phyloP scores from a whole-genome alignment of 2,329 filamentous ascomycete genomes.

The Fusarium nygamai region DNA sequence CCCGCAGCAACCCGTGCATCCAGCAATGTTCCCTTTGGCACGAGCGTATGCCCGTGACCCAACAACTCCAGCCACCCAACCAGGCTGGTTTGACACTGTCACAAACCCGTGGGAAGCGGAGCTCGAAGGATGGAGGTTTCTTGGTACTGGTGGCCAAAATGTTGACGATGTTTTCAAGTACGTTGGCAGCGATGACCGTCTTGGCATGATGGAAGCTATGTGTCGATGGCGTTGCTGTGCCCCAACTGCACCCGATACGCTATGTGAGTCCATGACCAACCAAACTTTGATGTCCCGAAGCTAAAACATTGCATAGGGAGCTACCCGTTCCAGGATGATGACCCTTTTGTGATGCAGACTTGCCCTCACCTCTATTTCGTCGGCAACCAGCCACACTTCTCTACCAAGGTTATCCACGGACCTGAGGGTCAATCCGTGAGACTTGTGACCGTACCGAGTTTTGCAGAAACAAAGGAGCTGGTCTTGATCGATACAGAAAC shows the following conservation, averaged over 20 bases:
- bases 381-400: constrained; percentile 84
- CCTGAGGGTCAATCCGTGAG: constrained; percentile 76
- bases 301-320: constrained; percentile 69
- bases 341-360: constrained; percentile 85
- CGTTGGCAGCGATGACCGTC: constrained; percentile 77
- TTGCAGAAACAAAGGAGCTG: constrained; percentile 79
- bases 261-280: constrained; percentile 71
- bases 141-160: constrained; percentile 91
- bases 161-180: constrained; percentile 95
- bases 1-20: constrained; percentile 92
- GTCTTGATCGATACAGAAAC: constrained; percentile 88
- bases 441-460: constrained; percentile 85
- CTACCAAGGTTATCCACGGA: constrained; percentile 74
- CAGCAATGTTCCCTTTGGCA: constrained; percentile 86
- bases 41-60: constrained; percentile 71
- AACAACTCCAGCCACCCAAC: constrained; percentile 50
- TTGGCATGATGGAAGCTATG: constrained; percentile 95
- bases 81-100: constrained; percentile 85
- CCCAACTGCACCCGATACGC: constrained; percentile 93
- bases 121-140: constrained; percentile 86
- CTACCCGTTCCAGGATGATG: constrained; percentile 94
- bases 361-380: constrained; percentile 94
- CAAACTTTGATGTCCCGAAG: neutral
- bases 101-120: constrained; percentile 96
- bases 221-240: constrained; percentile 91